phyloP scores from a whole-genome alignment of 768 basidiomycete species.

The Podaxis sp. region DNA sequence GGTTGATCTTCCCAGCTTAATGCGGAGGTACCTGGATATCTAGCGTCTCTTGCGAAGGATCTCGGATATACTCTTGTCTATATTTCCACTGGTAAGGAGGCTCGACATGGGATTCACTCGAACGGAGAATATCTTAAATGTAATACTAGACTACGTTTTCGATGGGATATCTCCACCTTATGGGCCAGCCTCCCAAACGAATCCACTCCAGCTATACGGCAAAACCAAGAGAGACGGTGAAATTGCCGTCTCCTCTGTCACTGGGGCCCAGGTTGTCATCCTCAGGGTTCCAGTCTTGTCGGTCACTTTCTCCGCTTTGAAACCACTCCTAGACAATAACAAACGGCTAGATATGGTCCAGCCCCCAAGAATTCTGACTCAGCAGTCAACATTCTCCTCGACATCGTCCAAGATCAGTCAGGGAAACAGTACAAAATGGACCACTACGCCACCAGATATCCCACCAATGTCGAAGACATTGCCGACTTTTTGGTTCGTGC shows the following conservation, averaged over 20 bases:
- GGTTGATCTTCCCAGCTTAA: constrained; percentile 58
- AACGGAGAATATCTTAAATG: background rate
- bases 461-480: constrained; percentile 87
- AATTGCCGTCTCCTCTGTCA: constrained; percentile 58
- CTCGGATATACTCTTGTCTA: constrained; percentile 74
- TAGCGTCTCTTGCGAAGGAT: constrained; percentile 62
- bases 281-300: constrained; percentile 89
- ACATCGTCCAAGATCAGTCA: constrained; percentile 82
- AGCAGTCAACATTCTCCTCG: constrained; percentile 85
- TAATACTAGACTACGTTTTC: constrained; percentile 82
- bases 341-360: constrained; percentile 70
- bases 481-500: constrained; percentile 80
- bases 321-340: constrained; percentile 3
- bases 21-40: constrained; percentile 63
- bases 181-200: constrained; percentile 61
- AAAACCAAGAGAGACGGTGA: constrained; percentile 87
- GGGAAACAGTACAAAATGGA: constrained; percentile 95
- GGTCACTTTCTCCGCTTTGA: constrained; percentile 20
- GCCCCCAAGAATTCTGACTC: constrained; percentile 81
- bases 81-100: constrained; percentile 78
- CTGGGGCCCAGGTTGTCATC: constrained; percentile 58
- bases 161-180: constrained; percentile 93
- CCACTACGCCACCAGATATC: constrained; percentile 88
- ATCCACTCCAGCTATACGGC: constrained; percentile 89
- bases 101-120: background rate